Base-by-base conservation (phyloP, 2,329 filamentous ascomycete species). In the Fusarium incarnatum region DNA sequence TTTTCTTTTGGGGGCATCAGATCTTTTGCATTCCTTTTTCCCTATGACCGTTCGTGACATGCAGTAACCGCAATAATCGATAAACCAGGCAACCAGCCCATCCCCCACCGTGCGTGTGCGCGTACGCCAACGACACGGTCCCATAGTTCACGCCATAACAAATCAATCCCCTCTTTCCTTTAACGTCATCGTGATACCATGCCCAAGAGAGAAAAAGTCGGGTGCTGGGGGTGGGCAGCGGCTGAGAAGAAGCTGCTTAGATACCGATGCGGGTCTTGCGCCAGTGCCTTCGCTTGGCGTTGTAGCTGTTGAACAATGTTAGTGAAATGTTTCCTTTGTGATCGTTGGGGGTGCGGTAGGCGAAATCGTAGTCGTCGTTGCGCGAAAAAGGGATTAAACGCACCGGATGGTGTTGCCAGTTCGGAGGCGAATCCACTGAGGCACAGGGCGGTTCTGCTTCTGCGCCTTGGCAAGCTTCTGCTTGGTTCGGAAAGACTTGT, bases 401-500 rank as follows among this genome's bases (percentile, higher is more conserved):
- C 94, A 99, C 96, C 95, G 93, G 88, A 99, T 98, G 87, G 94
- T 98, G 91, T 99, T 99, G 86, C 91, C 92, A 81, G 96, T 98
- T 85, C 95, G 92, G 82, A 99, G 91, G 84, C 96, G 92, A 84
- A 99, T 98, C 96, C 96, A 99, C 90, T 99, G 96, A 77, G 96
- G 96, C 84, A 99, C 98, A 79, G 96, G 96, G 84, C 96, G 92
- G 92, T 99, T 99, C 90, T 98, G 95, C 91, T 97, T 98, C 90
- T 98, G 95, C 84, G 96, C 96, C 90, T 95, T 98, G 83, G 96
- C 96, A 88, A 99, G 94, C 96, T 99, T 99, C 87, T 97, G 92
- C 94, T 99, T 99, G 87, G 94, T 98, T 85, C 94, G 93, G 94
- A 99, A 99, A 84, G 94, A 93, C 92, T 99, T 99, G 89, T 99